phyloP scores from a whole-genome alignment of 139 green algal species.

The Chlorella sorokiniana region DNA sequence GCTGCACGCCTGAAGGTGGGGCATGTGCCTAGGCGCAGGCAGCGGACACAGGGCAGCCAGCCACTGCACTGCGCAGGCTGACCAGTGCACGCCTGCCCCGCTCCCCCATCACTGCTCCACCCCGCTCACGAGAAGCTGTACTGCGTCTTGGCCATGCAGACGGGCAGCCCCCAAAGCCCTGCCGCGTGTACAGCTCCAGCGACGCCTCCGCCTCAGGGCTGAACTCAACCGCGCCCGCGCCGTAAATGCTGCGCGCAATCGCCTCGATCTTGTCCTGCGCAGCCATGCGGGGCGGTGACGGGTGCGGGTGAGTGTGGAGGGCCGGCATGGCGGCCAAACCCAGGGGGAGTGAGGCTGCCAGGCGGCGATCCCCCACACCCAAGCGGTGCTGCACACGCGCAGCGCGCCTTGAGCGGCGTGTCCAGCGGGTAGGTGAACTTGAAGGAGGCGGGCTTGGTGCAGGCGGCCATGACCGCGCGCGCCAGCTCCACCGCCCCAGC shows the following conservation, averaged over 20 bases:
- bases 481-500: slow-evolving; percentile 86
- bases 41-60: too few species aligned
- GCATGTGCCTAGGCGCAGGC: too few species aligned
- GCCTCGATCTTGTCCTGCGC: slow-evolving; percentile 92
- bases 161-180: slow-evolving; percentile 93
- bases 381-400: too few species aligned
- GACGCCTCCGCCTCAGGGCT: slow-evolving; percentile 70
- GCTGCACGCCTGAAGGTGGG: too few species aligned
- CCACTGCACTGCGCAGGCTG: not conserved
- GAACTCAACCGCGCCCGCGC: slow-evolving; percentile 84
- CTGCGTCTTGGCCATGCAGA: slow-evolving; percentile 99
- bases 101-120: not conserved
- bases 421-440: slow-evolving; percentile 73
- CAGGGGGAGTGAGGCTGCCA: too few species aligned
- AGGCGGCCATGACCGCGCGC: slow-evolving; percentile 83
- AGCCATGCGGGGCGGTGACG: not conserved
- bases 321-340: too few species aligned
- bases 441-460: slow-evolving; percentile 69
- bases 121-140: slow-evolving; percentile 38
- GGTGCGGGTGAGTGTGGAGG: too few species aligned
- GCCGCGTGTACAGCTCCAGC: slow-evolving; percentile 78
- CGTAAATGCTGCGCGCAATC: slow-evolving; percentile 92
- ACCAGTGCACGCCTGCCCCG: not conserved
- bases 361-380: too few species aligned
- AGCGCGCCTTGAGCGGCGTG: slow-evolving; percentile 37